Evolutionary conservation across 2,329 filamentous ascomycete species (phyloP).

Genomic region (Aureobasidium sp.): DNA sequence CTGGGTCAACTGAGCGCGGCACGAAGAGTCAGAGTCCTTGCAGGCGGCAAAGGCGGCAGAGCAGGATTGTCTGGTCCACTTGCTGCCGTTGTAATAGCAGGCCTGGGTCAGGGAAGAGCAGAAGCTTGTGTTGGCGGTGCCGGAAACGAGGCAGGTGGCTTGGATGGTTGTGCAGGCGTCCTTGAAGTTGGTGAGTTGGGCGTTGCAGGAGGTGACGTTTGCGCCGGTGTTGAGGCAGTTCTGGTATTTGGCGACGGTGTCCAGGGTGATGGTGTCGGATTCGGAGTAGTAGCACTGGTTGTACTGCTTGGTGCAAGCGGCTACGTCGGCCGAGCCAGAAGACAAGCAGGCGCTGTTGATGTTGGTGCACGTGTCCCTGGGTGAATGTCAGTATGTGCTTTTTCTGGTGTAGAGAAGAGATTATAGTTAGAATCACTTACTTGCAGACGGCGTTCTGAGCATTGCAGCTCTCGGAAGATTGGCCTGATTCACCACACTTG

Average conservation of each 20-base stretch:
- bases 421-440: too few relatives aligned
- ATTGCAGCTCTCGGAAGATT: not conserved
- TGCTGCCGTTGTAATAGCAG: conserved; percentile 7
- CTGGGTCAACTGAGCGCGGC: not conserved
- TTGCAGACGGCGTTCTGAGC: conserved; percentile 8
- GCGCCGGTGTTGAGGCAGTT: conserved; percentile 2
- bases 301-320: not conserved
- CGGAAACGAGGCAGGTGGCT: conserved; percentile 9
- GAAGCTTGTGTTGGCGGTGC: not conserved
- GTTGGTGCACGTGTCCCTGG: not conserved
- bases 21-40: not conserved
- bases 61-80: not conserved
- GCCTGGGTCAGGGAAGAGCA: not conserved
- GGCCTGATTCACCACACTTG: conserved; percentile 3
- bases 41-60: not conserved
- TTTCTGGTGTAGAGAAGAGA: too few relatives aligned
- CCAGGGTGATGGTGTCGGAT: not conserved
- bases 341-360: conserved; percentile 3
- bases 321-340: not conserved
- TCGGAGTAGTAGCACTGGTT: conserved; percentile 4
- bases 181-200: not conserved
- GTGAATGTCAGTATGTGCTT: not conserved
- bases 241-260: conserved; percentile 10
- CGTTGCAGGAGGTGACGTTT: conserved; percentile 3
- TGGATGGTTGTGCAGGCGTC: conserved; percentile 6